Base-by-base conservation (phyloP, 1,139 yeast genomes). In the Taphrina pruni region DNA sequence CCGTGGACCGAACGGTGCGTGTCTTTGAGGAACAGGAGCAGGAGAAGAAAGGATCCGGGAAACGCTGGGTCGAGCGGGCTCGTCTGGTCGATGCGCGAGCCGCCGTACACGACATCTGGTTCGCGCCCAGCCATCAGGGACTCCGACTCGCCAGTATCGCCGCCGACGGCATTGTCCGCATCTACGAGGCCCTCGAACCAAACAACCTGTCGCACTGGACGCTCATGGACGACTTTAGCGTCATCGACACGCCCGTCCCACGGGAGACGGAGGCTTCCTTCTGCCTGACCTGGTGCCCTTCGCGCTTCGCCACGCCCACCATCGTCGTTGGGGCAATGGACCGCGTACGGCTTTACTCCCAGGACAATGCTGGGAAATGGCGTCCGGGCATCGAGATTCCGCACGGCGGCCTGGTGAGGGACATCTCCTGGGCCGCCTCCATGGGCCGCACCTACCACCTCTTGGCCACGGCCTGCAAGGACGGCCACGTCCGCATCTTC, bases 381-480 rank as follows among this genome's bases (percentile, higher is more conserved):
- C 73, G 71, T 35, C 83, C 83, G 71, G 81, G 84, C 41, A 84
- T 83, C 8, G 81, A 82, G 65, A 78, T 81, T 36, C 76, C 93
- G 0, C 98, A 93, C 77, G 84, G 86, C 71, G 97, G 96, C 1
- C 83, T 94, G 64, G 91, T 94, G 57, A 82, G 98, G 73, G 90
- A 94, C 50, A 92, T 94, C 8, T 85, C 95, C 60, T 94, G 99
- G 99, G 99, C 96, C 0, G 71, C 75, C 11, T 52, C 70, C 17
- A 90, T 93, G 89, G 99, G 98, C 1, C 82, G 97, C 73, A 87
- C 88, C 71, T 90, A 87, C 77, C 97, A 94, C 75, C 80, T 92
- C 66, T 84, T 94, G 60, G 99, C 99, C 0, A 93, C 98, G 0
- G 99, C 96, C 1, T 91, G 97, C 77, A 92, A 92, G 77, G 99